Percentiles rank a stretch among this genome's conserved stretches.
Evolutionary conservation across 225 moss, liverwort and hornwort genomes (phyloP).

Genomic region (Takakia lepidozioides): DNA sequence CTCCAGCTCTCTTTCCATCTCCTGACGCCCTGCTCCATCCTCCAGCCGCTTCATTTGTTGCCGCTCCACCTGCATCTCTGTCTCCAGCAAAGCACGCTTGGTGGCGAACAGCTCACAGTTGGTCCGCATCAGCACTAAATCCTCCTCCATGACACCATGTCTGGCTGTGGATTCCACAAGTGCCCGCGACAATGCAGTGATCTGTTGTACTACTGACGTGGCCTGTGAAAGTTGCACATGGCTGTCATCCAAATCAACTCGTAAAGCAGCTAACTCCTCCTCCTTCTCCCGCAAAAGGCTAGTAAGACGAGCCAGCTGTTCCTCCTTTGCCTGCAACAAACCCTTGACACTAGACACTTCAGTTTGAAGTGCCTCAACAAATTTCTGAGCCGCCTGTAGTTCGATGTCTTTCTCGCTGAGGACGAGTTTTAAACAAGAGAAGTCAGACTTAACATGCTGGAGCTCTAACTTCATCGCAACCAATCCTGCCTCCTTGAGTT

Average conservation of each 20-base stretch:
- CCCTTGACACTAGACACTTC: conserved; percentile 26
- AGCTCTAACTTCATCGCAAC: conserved; percentile 32
- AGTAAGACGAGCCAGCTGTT: conserved; percentile 19
- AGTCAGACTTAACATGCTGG: conserved; percentile 24
- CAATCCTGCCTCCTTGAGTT: conserved; percentile 33
- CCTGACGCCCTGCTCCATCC: conserved; percentile 16
- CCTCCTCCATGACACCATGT: conserved; percentile 16
- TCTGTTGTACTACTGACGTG: conserved; percentile 34
- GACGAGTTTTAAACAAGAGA: conserved; percentile 14
- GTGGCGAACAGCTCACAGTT: conserved; percentile 35
- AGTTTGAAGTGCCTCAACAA: conserved; percentile 20
- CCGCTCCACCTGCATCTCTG: conserved; percentile 22
- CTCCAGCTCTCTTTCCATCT: conserved; percentile 34
- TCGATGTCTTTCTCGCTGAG: conserved; percentile 25
- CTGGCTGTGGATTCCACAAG: conserved; percentile 18
- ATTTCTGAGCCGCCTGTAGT: conserved; percentile 21
- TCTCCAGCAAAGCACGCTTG: conserved; percentile 29
- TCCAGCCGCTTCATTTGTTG: conserved; percentile 19
- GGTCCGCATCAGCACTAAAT: conserved; percentile 30
- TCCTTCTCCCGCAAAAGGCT: conserved; percentile 32
- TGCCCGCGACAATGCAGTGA: conserved; percentile 31
- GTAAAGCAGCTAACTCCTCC: conserved; percentile 23
- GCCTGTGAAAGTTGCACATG: conserved; percentile 28
- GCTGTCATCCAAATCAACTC: conserved; percentile 31
- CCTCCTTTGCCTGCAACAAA: conserved; percentile 25